Conservation (phyloP, 805 yeast genomes). For the Lipomyces sp. region DNA sequence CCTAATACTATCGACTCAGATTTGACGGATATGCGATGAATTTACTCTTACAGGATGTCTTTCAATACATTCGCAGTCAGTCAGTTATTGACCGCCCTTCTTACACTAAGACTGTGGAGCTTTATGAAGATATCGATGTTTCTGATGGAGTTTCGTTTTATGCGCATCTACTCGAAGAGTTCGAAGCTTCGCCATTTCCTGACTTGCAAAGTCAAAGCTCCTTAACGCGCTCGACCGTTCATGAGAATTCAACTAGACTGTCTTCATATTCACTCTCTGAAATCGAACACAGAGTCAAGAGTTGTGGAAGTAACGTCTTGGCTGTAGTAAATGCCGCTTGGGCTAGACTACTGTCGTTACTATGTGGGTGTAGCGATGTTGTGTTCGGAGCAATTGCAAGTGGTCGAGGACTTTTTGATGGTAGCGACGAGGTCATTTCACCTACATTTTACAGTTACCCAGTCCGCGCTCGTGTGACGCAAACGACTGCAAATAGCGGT, state of each 20-base stretch:
- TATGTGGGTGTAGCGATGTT: slow-evolving; percentile 23
- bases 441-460: slow-evolving; percentile 26
- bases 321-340: slow-evolving; percentile 26
- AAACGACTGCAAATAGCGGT: neutral
- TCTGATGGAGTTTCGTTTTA: slow-evolving; percentile 1
- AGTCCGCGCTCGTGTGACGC: slow-evolving; percentile 8
- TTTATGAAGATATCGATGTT: slow-evolving; percentile 5
- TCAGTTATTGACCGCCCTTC: slow-evolving; percentile 4
- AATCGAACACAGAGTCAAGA: neutral
- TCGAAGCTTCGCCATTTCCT: slow-evolving; percentile 14
- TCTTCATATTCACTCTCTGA: slow-evolving; percentile 1
- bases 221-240: neutral
- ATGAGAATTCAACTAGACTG: neutral
- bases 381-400: slow-evolving; percentile 29
- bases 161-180: neutral
- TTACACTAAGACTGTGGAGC: neutral
- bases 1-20: slow-evolving; percentile 1
- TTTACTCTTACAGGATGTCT: slow-evolving; percentile 15
- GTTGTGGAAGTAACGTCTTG: neutral
- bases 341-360: slow-evolving; percentile 19
- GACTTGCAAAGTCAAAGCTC: neutral
- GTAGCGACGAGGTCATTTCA: slow-evolving; percentile 16
- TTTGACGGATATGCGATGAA: slow-evolving; percentile 25
- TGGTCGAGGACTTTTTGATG: slow-evolving; percentile 26
- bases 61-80: neutral